Evolutionary conservation across 2,329 filamentous ascomycete genomes (phyloP).

Genomic region (Lasiodiplodia theobromae): DNA sequence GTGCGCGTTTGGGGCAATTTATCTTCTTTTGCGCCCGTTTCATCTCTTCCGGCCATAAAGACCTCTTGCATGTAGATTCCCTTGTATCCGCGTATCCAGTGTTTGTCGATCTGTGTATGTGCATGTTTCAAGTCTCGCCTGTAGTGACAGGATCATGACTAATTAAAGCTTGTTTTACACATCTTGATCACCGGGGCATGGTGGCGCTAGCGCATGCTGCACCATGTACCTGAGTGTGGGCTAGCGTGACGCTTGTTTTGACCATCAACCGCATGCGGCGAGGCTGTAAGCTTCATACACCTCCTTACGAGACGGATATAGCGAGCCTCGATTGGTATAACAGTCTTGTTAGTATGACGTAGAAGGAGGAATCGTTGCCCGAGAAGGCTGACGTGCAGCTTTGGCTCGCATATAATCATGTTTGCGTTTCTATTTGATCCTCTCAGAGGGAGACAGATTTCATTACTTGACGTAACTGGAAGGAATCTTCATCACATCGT

Average conservation of each 20-base stretch:
- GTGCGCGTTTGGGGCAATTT: constrained; percentile 14
- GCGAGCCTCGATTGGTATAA: not conserved
- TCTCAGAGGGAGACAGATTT: too few relatives aligned
- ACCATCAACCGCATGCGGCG: not conserved
- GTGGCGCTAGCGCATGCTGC: not conserved
- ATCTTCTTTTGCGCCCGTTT: constrained; percentile 21
- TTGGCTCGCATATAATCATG: too few relatives aligned
- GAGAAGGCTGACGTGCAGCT: not conserved
- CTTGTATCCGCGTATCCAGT: constrained; percentile 25
- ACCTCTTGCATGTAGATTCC: constrained; percentile 27
- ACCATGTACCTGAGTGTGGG: not conserved
- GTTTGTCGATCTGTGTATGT: not conserved
- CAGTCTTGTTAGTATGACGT: not conserved
- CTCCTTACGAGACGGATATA: not conserved
- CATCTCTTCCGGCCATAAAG: constrained; percentile 17
- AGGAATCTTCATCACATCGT: too few relatives aligned
- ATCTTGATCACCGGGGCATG: not conserved
- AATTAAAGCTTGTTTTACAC: not conserved
- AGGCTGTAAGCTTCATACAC: not conserved
- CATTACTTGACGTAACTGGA: too few relatives aligned
- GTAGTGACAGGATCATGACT: not conserved
- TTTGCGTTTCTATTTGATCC: too few relatives aligned
- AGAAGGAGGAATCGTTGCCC: not conserved
- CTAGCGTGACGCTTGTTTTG: not conserved
- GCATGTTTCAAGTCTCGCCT: not conserved